These are phyloP conservation scores for Aspergillus hancockii DNA, from an alignment of 495 filamentous ascomycete genomes.

Conservation along the genomic window DNA sequence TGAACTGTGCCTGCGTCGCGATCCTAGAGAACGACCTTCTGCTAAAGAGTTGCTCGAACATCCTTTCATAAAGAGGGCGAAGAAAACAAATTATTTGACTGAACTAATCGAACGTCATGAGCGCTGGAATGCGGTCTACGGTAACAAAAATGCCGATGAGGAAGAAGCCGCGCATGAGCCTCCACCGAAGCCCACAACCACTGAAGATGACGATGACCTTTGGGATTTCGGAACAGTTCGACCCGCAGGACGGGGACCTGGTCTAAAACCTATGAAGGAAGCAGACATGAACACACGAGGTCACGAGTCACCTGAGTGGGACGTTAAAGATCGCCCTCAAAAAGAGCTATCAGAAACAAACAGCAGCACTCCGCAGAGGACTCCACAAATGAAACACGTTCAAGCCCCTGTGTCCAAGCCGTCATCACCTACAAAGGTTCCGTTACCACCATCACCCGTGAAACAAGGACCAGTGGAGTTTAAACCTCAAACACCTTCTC, in stretches of 20 bases:
- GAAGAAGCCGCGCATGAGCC: constrained; percentile 53
- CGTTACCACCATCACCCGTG: constrained; percentile 53
- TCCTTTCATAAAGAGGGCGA: constrained; percentile 84
- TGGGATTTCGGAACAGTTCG: constrained; percentile 97
- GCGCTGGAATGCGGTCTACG: constrained; percentile 75
- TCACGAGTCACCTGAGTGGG: constrained; percentile 43
- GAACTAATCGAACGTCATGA: constrained; percentile 90
- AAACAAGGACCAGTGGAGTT: constrained; percentile 38
- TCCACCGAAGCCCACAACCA: constrained; percentile 16
- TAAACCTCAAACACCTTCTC: constrained; percentile 47
- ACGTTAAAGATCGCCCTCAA: constrained; percentile 40
- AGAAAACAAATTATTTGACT: constrained; percentile 85
- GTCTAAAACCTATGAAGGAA: constrained; percentile 70
- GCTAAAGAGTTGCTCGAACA: constrained; percentile 88
- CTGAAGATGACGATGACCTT: constrained; percentile 69
- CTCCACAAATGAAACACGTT: constrained; percentile 17
- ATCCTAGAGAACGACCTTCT: constrained; percentile 82
- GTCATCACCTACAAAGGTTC: constrained; percentile 57
- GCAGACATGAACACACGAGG: constrained; percentile 66
- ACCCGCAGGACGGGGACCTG: constrained; percentile 59
- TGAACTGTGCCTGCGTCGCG: constrained; percentile 79
- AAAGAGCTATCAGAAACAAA: constrained; percentile 26
- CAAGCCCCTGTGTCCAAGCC: constrained; percentile 26
- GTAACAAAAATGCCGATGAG: constrained; percentile 57
- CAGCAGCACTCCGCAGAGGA: constrained; percentile 18